A percentile compares a stretch with the other conserved stretches of the same genome.
phyloP scores from a whole-genome alignment of 2,329 filamentous ascomycete species.

The Periconia digitata region DNA sequence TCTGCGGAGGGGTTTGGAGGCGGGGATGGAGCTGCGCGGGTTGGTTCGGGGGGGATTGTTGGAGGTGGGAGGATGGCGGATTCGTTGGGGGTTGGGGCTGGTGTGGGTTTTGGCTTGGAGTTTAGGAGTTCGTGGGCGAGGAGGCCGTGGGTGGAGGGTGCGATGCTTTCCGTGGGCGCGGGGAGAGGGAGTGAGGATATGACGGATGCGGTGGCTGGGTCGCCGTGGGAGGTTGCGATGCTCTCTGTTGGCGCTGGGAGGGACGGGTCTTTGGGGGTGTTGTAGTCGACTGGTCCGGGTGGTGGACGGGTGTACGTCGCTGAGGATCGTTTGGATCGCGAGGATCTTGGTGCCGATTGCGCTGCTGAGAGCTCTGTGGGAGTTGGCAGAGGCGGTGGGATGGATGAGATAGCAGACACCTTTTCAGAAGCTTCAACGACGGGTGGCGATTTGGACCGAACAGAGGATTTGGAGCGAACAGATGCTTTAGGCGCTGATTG shows the following conservation, averaged over 20 bases:
- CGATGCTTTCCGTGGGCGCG: constrained; percentile 12
- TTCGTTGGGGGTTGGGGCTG: constrained; percentile 13
- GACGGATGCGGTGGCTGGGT: constrained; percentile 6
- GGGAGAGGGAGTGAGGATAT: constrained; percentile 4
- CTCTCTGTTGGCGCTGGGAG: constrained; percentile 16
- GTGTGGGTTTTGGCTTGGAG: background rate
- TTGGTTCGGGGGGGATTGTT: constrained; percentile 11
- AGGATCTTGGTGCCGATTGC: constrained; percentile 2
- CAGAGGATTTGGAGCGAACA: constrained; percentile 1
- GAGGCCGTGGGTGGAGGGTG: constrained; percentile 1
- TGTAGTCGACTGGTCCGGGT: constrained; percentile 25
- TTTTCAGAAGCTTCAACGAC: constrained; percentile 1
- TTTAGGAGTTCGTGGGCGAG: constrained; percentile 7
- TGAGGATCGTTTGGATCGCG: constrained; percentile 7
- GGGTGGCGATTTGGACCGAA: constrained; percentile 1
- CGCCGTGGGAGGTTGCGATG: constrained; percentile 1
- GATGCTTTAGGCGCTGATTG: constrained; percentile 11
- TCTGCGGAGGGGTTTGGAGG: constrained; percentile 27
- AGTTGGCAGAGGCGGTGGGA: constrained; percentile 22
- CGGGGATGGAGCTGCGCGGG: constrained; percentile 22
- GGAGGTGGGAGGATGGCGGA: constrained; percentile 25
- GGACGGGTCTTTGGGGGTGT: constrained; percentile 4
- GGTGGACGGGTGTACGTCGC: constrained; percentile 30
- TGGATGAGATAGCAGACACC: constrained; percentile 8
- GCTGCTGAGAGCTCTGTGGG: constrained; percentile 9